Evolutionary conservation across 2,329 filamentous ascomycete genomes (phyloP).

Genomic region (Graphilbum sp.): DNA sequence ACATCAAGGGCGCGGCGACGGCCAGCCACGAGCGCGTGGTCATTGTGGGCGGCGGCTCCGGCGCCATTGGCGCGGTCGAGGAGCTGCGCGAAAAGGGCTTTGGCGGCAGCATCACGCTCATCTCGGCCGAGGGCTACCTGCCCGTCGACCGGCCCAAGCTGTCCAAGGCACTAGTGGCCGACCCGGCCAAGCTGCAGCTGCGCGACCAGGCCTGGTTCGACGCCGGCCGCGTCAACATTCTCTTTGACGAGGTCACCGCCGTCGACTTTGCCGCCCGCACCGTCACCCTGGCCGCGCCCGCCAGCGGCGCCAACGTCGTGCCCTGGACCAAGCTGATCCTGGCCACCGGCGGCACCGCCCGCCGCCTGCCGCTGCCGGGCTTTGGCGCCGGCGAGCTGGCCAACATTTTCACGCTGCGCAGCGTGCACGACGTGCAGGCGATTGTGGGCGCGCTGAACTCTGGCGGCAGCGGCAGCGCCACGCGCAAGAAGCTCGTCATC

Average conservation of each 20-base stretch:
- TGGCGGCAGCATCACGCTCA: constrained; percentile 62
- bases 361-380: constrained; percentile 60
- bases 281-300: constrained; percentile 61
- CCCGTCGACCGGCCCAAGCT: constrained; percentile 92
- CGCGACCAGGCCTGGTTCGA: constrained; percentile 67
- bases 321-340: constrained; percentile 80
- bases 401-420: constrained; percentile 77
- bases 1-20: constrained; percentile 48
- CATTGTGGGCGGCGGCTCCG: constrained; percentile 79
- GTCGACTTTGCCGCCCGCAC: constrained; percentile 63
- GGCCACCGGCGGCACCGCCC: constrained; percentile 70
- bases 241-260: constrained; percentile 47
- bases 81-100: constrained; percentile 70
- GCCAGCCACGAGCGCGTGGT: constrained; percentile 48
- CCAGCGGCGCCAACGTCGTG: constrained; percentile 52
- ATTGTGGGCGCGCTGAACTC: constrained; percentile 68
- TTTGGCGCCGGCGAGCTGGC: constrained; percentile 54
- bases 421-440: constrained; percentile 56
- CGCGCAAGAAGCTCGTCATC: constrained; percentile 70
- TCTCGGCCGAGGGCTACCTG: constrained; percentile 68
- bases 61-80: constrained; percentile 66
- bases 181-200: constrained; percentile 62
- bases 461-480: constrained; percentile 43
- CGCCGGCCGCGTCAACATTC: constrained; percentile 36
- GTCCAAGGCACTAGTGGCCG: constrained; percentile 79